phyloP scores from a whole-genome alignment of 2,329 filamentous ascomycete species.

The Leptographium flavum region DNA sequence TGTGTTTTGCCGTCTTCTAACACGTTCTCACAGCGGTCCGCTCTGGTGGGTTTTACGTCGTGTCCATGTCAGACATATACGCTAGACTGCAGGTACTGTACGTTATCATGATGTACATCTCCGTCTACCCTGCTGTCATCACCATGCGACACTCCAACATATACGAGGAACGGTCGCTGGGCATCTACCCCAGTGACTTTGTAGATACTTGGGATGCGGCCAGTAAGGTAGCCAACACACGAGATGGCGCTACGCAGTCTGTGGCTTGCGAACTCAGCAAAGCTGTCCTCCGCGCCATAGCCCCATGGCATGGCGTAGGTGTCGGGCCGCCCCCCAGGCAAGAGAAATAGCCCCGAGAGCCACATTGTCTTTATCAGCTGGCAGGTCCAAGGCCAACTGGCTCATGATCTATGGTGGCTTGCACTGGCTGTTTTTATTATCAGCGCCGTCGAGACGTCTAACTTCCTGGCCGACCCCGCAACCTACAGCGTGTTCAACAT shows the following conservation, averaged over 20 bases:
- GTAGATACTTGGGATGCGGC: neutral
- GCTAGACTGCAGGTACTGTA: constrained; percentile 47
- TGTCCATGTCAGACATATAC: no score
- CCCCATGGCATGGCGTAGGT: constrained; percentile 29
- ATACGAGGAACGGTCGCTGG: constrained; percentile 55
- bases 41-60: no score
- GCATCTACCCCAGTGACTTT: constrained; percentile 34
- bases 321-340: constrained; percentile 19
- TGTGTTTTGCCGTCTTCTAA: constrained; percentile 39
- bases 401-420: constrained; percentile 52
- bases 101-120: constrained; percentile 55
- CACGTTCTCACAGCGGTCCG: no score
- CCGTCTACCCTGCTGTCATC: constrained; percentile 47
- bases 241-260: neutral
- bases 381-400: constrained; percentile 45
- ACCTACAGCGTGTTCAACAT: constrained; percentile 44
- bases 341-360: constrained; percentile 18
- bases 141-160: constrained; percentile 56
- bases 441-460: constrained; percentile 39
- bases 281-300: constrained; percentile 24
- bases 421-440: constrained; percentile 46
- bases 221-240: neutral
- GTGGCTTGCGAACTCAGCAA: constrained; percentile 15
- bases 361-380: constrained; percentile 35
- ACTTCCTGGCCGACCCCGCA: constrained; percentile 36